Evolutionary conservation across 2,329 filamentous ascomycete species (phyloP).

Genomic region (Colletotrichum sp.): DNA sequence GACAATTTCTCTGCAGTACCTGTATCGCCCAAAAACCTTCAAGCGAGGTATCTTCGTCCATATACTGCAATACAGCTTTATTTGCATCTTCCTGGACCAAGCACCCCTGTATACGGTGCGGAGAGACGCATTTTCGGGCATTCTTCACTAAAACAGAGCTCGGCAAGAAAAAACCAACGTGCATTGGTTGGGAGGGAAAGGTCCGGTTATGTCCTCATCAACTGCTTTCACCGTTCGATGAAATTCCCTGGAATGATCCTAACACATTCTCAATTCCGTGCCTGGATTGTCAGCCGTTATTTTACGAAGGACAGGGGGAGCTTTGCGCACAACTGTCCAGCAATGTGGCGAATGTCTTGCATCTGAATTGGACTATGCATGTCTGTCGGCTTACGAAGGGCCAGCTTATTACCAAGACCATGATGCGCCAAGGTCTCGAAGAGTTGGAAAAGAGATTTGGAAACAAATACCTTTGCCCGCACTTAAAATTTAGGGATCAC

Average conservation of each 20-base stretch:
- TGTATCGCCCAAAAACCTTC: too few species aligned
- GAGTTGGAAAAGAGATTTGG: background rate
- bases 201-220: background rate
- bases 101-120: too few species aligned
- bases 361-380: background rate
- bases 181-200: background rate
- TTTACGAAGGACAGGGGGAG: background rate
- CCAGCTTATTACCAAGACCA: background rate
- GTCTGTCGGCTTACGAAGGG: background rate
- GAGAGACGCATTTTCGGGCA: background rate
- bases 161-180: background rate
- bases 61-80: background rate
- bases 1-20: too few species aligned
- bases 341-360: rapidly evolving
- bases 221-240: background rate
- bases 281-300: background rate
- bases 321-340: background rate
- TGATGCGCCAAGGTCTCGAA: background rate
- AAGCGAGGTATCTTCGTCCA: background rate
- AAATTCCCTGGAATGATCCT: background rate
- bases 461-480: background rate
- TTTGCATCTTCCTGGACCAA: background rate
- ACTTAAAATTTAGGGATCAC: background rate
- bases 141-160: background rate
- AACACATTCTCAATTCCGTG: background rate